phyloP scores from a whole-genome alignment of 1,284 basidiomycete genomes.

The Sporisorium scitamineum region DNA sequence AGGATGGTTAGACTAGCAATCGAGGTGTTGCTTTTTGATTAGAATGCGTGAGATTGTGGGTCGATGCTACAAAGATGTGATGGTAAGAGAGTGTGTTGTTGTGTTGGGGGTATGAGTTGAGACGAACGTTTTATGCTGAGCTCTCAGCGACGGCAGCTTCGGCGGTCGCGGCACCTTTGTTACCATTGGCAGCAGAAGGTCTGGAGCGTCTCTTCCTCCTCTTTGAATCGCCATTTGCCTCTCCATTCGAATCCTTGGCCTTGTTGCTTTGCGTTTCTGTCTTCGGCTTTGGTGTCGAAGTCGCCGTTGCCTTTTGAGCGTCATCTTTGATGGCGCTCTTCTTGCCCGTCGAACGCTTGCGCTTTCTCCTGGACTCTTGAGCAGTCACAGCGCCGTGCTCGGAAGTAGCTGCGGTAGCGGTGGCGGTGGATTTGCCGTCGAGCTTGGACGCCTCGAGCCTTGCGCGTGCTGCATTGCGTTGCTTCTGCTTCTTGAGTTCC shows the following conservation, averaged over 20 bases:
- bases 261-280: background rate
- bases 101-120: background rate
- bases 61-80: background rate
- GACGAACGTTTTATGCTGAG: slow-evolving; percentile 8
- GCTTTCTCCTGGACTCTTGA: slow-evolving; percentile 13
- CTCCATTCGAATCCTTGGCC: background rate
- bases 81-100: background rate
- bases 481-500: slow-evolving; percentile 72
- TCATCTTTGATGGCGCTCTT: background rate
- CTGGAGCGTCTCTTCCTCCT: slow-evolving; percentile 5
- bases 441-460: slow-evolving; percentile 22
- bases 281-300: background rate
- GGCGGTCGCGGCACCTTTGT: background rate
- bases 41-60: background rate
- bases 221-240: slow-evolving; percentile 5
- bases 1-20: background rate
- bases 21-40: background rate
- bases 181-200: background rate
- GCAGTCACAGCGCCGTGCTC: background rate
- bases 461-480: slow-evolving; percentile 24
- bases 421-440: background rate
- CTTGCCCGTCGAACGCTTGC: slow-evolving; percentile 6
- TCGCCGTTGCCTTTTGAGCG: background rate
- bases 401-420: no score
- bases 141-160: slow-evolving; percentile 9